Percentiles rank a stretch among this genome's conserved stretches.
These are phyloP conservation scores for Sarocladium strictum DNA, from an alignment of 2,329 filamentous ascomycete species.

Conservation along the genomic window DNA sequence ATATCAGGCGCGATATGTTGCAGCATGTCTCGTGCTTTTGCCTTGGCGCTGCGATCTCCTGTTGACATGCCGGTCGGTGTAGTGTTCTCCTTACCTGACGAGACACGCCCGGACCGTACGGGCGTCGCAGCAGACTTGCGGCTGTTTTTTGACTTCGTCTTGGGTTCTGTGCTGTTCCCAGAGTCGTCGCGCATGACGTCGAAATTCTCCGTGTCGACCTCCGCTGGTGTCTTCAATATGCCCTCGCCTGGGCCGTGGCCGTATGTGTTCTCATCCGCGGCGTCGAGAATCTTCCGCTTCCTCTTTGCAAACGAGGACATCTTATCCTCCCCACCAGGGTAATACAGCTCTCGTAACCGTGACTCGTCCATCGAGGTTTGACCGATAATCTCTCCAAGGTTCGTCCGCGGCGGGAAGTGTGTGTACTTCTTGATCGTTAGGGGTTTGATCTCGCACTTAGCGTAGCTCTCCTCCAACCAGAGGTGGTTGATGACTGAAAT, in stretches of 20 bases:
- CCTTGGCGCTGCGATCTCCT: conserved; percentile 81
- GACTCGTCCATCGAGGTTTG: conserved; percentile 72
- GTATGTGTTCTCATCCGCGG: conserved; percentile 45
- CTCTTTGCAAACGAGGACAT: conserved; percentile 36
- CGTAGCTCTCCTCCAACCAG: conserved; percentile 97
- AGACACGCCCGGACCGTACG: conserved; percentile 35
- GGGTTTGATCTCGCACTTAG: conserved; percentile 71
- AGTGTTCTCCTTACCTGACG: conserved; percentile 74
- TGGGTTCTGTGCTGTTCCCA: conserved; percentile 23
- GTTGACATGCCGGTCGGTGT: conserved; percentile 64
- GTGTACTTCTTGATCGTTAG: conserved; percentile 71
- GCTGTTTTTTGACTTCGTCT: conserved; percentile 9
- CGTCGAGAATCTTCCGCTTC: conserved; percentile 44
- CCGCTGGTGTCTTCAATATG: conserved; percentile 24
- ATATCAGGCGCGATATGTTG: conserved; percentile 79
- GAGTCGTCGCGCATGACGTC: conserved; percentile 39
- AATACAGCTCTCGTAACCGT: conserved; percentile 60
- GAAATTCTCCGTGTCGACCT: conserved; percentile 30
- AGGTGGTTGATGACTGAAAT: conserved; percentile 88
- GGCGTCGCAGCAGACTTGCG: conserved; percentile 29
- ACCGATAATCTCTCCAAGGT: conserved; percentile 87
- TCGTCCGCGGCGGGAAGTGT: conserved; percentile 82
- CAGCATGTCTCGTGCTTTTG: conserved; percentile 70
- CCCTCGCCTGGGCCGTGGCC: conserved; percentile 41
- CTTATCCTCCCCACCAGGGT: conserved; percentile 52